A percentile compares a stretch with the other conserved stretches of the same genome.
Evolutionary conservation across 805 yeast species (phyloP).

Genomic region (Candida sphagnicola): DNA sequence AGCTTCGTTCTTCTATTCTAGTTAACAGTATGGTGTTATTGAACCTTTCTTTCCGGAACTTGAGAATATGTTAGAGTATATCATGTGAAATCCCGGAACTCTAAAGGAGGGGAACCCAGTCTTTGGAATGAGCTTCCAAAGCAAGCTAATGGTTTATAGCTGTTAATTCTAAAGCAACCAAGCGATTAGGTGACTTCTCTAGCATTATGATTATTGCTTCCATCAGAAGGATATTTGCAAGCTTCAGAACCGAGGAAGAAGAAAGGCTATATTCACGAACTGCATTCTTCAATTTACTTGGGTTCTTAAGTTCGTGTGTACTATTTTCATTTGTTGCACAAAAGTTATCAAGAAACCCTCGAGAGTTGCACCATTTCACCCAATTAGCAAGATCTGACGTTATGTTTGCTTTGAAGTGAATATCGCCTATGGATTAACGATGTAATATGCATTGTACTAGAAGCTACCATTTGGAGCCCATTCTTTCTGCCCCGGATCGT

Average conservation of each 20-base stretch:
- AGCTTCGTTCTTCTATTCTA: no score
- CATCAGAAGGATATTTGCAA: conserved; percentile 71
- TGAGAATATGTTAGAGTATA: no score
- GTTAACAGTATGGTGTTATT: no score
- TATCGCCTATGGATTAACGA: not conserved
- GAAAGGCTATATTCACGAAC: conserved; percentile 71
- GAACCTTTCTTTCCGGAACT: no score
- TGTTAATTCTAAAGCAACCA: no score
- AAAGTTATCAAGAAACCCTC: conserved; percentile 33
- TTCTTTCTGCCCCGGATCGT: no score
- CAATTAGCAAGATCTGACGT: not conserved
- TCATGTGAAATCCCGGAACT: no score
- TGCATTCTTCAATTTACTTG: conserved; percentile 75
- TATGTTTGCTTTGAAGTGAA: not conserved
- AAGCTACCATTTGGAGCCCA: no score
- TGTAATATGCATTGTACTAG: not conserved
- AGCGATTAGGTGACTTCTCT: no score
- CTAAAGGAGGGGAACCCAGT: no score
- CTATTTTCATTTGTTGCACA: conserved; percentile 79
- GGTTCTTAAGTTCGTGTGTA: conserved; percentile 78
- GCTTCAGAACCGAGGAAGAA: conserved; percentile 83
- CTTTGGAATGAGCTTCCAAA: no score
- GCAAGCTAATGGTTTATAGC: no score
- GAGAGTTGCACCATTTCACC: conserved; percentile 27
- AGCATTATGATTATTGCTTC: conserved; percentile 60